Evolutionary conservation across 2,329 filamentous ascomycete genomes (phyloP).

Genomic region (Aspergillus sergii): DNA sequence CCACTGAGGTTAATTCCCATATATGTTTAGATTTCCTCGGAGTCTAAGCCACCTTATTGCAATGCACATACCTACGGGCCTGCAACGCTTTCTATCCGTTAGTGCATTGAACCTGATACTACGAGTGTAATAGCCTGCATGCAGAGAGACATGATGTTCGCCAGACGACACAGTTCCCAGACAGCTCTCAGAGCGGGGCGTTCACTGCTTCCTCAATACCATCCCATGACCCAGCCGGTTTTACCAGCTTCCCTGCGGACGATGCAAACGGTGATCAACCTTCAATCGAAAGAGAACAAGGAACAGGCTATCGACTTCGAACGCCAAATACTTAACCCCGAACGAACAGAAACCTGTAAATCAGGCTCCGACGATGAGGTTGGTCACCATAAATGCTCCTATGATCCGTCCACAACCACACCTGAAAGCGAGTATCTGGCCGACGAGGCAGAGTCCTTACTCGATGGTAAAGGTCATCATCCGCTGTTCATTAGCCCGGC

Average conservation of each 20-base stretch:
- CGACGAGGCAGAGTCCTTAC: slow-evolving; percentile 26
- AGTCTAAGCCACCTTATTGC: too few relatives aligned
- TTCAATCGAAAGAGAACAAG: neutral
- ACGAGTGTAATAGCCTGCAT: neutral
- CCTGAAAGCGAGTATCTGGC: slow-evolving; percentile 24
- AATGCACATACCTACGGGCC: neutral
- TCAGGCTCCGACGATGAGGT: slow-evolving; percentile 32
- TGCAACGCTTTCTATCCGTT: neutral
- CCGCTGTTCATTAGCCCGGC: slow-evolving; percentile 29
- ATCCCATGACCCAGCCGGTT: neutral
- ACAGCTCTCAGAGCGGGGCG: neutral
- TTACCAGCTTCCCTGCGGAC: neutral
- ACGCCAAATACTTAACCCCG: slow-evolving; percentile 22
- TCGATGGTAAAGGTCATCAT: slow-evolving; percentile 22
- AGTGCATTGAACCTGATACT: neutral
- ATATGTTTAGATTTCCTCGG: neutral
- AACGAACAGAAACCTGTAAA: slow-evolving; percentile 25
- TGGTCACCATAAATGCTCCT: slow-evolving; percentile 28
- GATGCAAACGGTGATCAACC: neutral
- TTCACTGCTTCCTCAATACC: neutral
- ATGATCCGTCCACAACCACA: slow-evolving; percentile 26
- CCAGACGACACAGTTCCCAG: neutral
- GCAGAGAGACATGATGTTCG: neutral
- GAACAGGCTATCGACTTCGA: slow-evolving; percentile 14
- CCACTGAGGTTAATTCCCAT: neutral